These are phyloP conservation scores for Fragaria iinumae DNA, from an alignment of 306 rosid species.

Conservation along the genomic window DNA sequence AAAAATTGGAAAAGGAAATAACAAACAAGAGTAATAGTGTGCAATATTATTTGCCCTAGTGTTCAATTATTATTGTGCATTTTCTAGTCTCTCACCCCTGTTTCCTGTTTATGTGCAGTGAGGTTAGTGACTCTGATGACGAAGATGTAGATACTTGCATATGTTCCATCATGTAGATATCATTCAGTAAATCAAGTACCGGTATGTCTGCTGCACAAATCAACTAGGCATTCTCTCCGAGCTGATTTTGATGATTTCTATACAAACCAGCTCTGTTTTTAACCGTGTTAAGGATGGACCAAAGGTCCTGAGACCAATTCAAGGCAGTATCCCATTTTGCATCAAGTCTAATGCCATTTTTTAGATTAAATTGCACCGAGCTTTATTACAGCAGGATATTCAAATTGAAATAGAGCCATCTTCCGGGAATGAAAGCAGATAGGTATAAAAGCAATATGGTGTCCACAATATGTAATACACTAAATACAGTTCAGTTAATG, in stretches of 20 bases:
- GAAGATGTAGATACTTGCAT: slow-evolving; percentile 76
- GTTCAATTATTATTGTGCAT: background rate
- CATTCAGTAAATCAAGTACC: slow-evolving; percentile 28
- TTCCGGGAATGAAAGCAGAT: slow-evolving; percentile 27
- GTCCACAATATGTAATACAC: slow-evolving; percentile 36
- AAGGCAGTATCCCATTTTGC: slow-evolving; percentile 28
- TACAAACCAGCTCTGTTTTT: slow-evolving; percentile 21
- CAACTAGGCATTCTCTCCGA: slow-evolving; percentile 32
- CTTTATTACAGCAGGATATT: slow-evolving; percentile 20
- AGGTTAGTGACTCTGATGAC: slow-evolving; percentile 71
- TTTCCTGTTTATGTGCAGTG: slow-evolving; percentile 58
- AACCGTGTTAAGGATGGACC: slow-evolving; percentile 35
- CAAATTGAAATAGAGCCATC: slow-evolving; percentile 22
- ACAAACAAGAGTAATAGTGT: slow-evolving; percentile 12
- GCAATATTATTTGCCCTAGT: slow-evolving; percentile 1
- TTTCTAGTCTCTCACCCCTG: slow-evolving; percentile 19
- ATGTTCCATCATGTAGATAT: slow-evolving; percentile 70
- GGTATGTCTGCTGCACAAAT: slow-evolving; percentile 43
- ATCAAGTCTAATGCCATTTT: slow-evolving; percentile 33
- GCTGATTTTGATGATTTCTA: slow-evolving; percentile 28
- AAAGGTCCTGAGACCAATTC: slow-evolving; percentile 27
- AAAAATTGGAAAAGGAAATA: slow-evolving; percentile 13
- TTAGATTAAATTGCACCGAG: slow-evolving; percentile 26
- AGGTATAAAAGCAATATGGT: slow-evolving; percentile 28
- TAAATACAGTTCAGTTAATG: slow-evolving; percentile 23